Evolutionary conservation across 129 eudicot species (phyloP).

Genomic region (Flaveria robusta): DNA sequence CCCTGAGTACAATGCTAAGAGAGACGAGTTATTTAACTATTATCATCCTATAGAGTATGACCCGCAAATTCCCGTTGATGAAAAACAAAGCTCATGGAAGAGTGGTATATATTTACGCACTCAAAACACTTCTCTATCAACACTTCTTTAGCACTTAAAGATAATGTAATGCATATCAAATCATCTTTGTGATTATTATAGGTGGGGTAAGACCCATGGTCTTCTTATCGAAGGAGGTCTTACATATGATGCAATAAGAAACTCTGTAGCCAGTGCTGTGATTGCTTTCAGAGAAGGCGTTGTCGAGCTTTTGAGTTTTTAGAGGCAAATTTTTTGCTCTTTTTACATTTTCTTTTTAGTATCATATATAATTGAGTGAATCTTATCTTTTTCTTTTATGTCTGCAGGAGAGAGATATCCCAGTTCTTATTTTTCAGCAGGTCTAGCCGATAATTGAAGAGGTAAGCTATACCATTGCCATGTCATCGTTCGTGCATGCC

Average conservation of each 20-base stretch:
- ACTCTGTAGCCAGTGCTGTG: slow-evolving; percentile 61
- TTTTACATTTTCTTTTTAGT: not conserved
- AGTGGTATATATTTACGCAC: slow-evolving; percentile 52
- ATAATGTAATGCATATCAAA: not conserved
- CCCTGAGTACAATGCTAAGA: slow-evolving; percentile 70
- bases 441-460: slow-evolving; percentile 95
- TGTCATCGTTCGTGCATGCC: slow-evolving; percentile 13
- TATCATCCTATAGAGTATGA: slow-evolving; percentile 83
- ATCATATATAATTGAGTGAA: not conserved
- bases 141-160: not conserved
- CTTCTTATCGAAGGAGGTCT: slow-evolving; percentile 95
- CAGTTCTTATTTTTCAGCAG: slow-evolving; percentile 93
- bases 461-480: slow-evolving; percentile 42
- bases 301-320: slow-evolving; percentile 74
- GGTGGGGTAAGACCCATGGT: slow-evolving; percentile 90
- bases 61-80: slow-evolving; percentile 67
- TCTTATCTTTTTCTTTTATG: not conserved
- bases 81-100: slow-evolving; percentile 91
- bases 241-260: slow-evolving; percentile 65
- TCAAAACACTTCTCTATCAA: not conserved
- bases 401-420: slow-evolving; percentile 72
- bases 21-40: slow-evolving; percentile 67
- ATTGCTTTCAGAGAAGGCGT: slow-evolving; percentile 83
- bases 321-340: slow-evolving; percentile 54
- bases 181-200: slow-evolving; percentile 20